Conservation (phyloP, 495 filamentous ascomycete species). For the Penicillium roqueforti region DNA sequence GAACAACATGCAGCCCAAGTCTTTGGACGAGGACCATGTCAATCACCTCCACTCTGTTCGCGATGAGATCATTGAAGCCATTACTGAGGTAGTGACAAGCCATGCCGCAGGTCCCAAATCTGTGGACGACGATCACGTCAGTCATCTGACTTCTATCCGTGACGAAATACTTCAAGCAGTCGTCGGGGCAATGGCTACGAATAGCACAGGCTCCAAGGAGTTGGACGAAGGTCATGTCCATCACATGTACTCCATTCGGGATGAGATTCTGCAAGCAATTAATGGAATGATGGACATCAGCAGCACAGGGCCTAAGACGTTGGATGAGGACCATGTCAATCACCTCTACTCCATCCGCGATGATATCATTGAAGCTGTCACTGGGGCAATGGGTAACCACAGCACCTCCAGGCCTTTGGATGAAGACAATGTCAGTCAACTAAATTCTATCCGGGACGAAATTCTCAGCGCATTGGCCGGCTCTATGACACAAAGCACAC, state of each 20-base stretch:
- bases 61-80: conserved; percentile 44
- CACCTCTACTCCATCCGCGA: conserved; percentile 7
- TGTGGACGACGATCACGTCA: conserved; percentile 9
- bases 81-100: conserved; percentile 23
- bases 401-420: conserved; percentile 15
- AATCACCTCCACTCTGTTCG: conserved; percentile 11
- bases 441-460: conserved; percentile 37
- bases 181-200: conserved; percentile 37
- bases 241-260: conserved; percentile 1
- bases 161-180: conserved; percentile 47
- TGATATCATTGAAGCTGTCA: conserved; percentile 18
- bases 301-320: background rate
- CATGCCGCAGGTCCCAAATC: conserved; percentile 51
- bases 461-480: conserved; percentile 38
- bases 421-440: conserved; percentile 24
- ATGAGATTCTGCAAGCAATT: conserved; percentile 48
- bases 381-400: conserved; percentile 50
- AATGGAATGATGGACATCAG: conserved; percentile 13
- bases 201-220: background rate
- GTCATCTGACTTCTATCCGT: conserved; percentile 19
- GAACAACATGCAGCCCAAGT: background rate
- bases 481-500: conserved; percentile 42
- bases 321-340: conserved; percentile 9
- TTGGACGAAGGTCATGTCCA: conserved; percentile 3
- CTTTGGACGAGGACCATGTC: conserved; percentile 10